Evolutionary conservation across 352 stramenopile genomes (phyloP).

Genomic region (Pythium myriotylum): DNA sequence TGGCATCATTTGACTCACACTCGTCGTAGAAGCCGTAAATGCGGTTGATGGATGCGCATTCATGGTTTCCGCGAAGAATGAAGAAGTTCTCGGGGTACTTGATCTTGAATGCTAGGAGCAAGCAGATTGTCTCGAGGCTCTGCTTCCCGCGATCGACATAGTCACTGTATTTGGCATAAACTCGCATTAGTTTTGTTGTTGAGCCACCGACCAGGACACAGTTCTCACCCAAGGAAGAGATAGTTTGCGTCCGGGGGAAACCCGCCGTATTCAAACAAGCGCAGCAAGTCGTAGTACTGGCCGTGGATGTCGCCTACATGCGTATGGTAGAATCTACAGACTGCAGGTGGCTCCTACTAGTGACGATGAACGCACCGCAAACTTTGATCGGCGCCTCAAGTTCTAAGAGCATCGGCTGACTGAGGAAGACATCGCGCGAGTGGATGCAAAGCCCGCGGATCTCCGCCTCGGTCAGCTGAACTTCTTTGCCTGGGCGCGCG

Average conservation of each 20-base stretch:
- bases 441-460: conserved; percentile 98
- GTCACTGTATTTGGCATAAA: conserved; percentile 34
- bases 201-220: not conserved
- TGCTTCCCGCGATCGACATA: conserved; percentile 91
- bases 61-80: conserved; percentile 83
- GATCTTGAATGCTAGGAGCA: conserved; percentile 88
- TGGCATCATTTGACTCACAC: conserved; percentile 2
- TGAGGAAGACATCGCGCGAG: conserved; percentile 97
- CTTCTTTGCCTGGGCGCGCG: conserved; percentile 79
- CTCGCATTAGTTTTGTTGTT: not conserved
- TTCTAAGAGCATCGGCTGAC: conserved; percentile 98
- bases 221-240: conserved; percentile 44
- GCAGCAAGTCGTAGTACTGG: conserved; percentile 96
- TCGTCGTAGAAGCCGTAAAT: conserved; percentile 88
- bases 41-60: conserved; percentile 79
- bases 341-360: not conserved
- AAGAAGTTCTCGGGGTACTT: conserved; percentile 88
- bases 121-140: conserved; percentile 81
- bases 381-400: conserved; percentile 99
- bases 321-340: not conserved
- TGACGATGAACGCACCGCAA: conserved; percentile 71
- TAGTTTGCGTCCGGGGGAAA: conserved; percentile 76
- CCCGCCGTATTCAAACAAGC: conserved; percentile 89
- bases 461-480: conserved; percentile 95
- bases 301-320: conserved; percentile 91